Conservation (phyloP, 2,329 filamentous ascomycete species). For the Phyllosticta citriasiana region DNA sequence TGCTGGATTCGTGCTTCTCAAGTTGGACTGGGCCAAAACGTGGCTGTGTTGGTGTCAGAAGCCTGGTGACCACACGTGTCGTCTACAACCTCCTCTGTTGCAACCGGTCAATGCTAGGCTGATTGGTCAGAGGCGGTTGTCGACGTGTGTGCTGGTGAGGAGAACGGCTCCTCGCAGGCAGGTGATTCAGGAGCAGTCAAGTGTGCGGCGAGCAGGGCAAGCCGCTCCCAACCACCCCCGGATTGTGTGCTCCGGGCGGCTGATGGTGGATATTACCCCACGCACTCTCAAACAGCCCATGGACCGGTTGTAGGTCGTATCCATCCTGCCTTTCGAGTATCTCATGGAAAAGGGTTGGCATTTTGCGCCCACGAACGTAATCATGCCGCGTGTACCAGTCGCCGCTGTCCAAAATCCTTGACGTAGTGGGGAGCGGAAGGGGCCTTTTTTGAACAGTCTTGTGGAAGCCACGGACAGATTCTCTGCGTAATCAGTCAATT, state of each 20-base stretch:
- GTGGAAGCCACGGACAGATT: not conserved
- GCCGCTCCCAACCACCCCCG: not conserved
- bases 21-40: not conserved
- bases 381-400: not conserved
- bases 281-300: not conserved
- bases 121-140: not conserved
- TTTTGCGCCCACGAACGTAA: not conserved
- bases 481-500: not conserved
- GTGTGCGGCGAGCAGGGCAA: not conserved
- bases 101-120: not conserved
- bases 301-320: not conserved
- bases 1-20: not conserved
- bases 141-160: not conserved
- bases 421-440: not conserved
- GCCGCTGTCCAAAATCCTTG: not conserved
- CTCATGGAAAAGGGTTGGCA: not conserved
- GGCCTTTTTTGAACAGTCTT: not conserved
- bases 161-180: not conserved
- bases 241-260: not conserved
- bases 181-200: not conserved
- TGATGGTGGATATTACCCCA: not conserved
- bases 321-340: not conserved
- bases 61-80: not conserved
- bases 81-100: not conserved
- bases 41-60: not conserved